Evolutionary conservation across 495 filamentous ascomycete species (phyloP).

Genomic region (Penicillium fimorum): DNA sequence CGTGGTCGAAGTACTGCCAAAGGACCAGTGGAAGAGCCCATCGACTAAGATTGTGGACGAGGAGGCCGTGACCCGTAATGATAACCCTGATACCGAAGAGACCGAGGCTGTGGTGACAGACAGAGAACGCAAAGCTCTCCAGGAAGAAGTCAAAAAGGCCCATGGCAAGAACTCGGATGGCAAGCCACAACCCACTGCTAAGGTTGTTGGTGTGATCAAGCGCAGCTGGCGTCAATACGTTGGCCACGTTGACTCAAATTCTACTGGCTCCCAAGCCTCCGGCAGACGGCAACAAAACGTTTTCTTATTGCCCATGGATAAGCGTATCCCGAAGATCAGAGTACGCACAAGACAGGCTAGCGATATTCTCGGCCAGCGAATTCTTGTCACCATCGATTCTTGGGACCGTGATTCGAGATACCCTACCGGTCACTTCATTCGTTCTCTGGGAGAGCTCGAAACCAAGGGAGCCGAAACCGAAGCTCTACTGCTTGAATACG

Average conservation of each 20-base stretch:
- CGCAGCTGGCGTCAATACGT: slow-evolving; percentile 98
- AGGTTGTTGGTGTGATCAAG: slow-evolving; percentile 88
- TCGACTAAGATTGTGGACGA: slow-evolving; percentile 95
- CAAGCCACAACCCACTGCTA: slow-evolving; percentile 83
- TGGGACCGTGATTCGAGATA: slow-evolving; percentile 94
- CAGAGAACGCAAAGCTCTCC: slow-evolving; percentile 77
- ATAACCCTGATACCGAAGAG: slow-evolving; percentile 83
- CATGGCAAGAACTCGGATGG: slow-evolving; percentile 79
- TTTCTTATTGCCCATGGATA: slow-evolving; percentile 96
- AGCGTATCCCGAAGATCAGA: slow-evolving; percentile 91
- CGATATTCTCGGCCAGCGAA: slow-evolving; percentile 83
- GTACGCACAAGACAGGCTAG: slow-evolving; percentile 85
- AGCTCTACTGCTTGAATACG: slow-evolving; percentile 88
- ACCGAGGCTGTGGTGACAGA: slow-evolving; percentile 75
- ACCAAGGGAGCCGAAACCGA: slow-evolving; percentile 96
- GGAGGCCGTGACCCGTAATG: slow-evolving; percentile 86
- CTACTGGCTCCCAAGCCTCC: slow-evolving; percentile 67
- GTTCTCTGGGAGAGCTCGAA: slow-evolving; percentile 89
- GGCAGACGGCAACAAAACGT: slow-evolving; percentile 85
- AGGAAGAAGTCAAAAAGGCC: slow-evolving; percentile 84
- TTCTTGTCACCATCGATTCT: slow-evolving; percentile 91
- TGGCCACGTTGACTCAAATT: slow-evolving; percentile 85
- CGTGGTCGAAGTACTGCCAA: slow-evolving; percentile 86
- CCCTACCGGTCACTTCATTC: slow-evolving; percentile 89
- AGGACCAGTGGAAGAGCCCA: slow-evolving; percentile 93